Evolutionary conservation across 1,284 basidiomycete species (phyloP).

Genomic region (Ganoderma resinaceum): DNA sequence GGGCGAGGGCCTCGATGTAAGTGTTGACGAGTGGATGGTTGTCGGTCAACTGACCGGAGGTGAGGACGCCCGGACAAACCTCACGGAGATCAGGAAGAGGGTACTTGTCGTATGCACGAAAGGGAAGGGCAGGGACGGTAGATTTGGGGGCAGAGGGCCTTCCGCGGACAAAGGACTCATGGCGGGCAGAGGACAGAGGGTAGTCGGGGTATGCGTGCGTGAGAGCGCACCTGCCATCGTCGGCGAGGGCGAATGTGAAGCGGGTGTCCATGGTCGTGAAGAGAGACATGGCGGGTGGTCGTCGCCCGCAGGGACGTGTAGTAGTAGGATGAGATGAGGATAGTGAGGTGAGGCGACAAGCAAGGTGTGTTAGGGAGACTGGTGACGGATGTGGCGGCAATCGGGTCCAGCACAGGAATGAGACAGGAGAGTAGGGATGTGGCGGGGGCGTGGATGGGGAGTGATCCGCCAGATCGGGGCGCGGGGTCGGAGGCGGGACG

Average conservation of each 20-base stretch:
- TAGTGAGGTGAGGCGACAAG: not conserved
- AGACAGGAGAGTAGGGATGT: slow-evolving; percentile 15
- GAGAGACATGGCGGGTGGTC: slow-evolving; percentile 18
- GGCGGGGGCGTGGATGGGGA: slow-evolving; percentile 13
- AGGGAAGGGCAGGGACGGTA: slow-evolving; percentile 1
- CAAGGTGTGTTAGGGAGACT: not conserved
- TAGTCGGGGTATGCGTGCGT: slow-evolving; percentile 12
- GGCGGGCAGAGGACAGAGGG: slow-evolving; percentile 30
- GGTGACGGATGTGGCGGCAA: slow-evolving; percentile 27
- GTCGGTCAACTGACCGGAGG: slow-evolving; percentile 30
- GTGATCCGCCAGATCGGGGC: slow-evolving; percentile 7
- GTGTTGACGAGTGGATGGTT: slow-evolving; percentile 35
- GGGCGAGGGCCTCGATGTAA: slow-evolving; percentile 30
- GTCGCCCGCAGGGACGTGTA: not conserved
- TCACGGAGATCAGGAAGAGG: slow-evolving; percentile 23
- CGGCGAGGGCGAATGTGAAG: slow-evolving; percentile 17
- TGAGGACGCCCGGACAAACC: slow-evolving; percentile 30
- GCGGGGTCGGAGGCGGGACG: slow-evolving; percentile 14
- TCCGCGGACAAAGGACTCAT: slow-evolving; percentile 23
- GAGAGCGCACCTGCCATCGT: slow-evolving; percentile 29
- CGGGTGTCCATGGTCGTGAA: slow-evolving; percentile 8
- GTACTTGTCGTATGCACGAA: slow-evolving; percentile 26
- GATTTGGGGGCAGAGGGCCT: slow-evolving; percentile 10
- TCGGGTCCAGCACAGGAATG: slow-evolving; percentile 21
- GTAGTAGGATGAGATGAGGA: slow-evolving; percentile 1